Evolutionary conservation across 164 flowering plant genomes (phyloP).

Genomic region (Chimonanthus praecox): DNA sequence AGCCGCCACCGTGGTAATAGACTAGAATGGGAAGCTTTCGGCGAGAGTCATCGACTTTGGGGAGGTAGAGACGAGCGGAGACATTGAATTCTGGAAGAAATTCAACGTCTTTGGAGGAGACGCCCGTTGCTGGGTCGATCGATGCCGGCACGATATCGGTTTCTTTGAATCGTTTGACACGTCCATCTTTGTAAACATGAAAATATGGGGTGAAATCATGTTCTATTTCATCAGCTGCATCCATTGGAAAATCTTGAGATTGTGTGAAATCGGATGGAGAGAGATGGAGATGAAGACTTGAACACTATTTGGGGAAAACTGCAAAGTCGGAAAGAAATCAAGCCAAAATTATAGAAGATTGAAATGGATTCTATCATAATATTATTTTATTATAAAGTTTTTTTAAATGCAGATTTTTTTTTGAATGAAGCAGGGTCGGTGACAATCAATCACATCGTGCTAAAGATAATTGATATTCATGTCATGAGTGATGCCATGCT

Average conservation of each 20-base stretch:
- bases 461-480: too few relatives aligned
- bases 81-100: constrained; percentile 31
- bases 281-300: too few relatives aligned
- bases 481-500: too few relatives aligned
- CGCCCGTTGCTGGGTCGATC: constrained; percentile 30
- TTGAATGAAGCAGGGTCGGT: too few relatives aligned
- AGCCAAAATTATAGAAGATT: too few relatives aligned
- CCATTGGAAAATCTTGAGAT: background rate
- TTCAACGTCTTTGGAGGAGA: constrained; percentile 40
- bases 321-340: too few relatives aligned
- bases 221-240: constrained; percentile 12
- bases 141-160: constrained; percentile 29
- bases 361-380: too few relatives aligned
- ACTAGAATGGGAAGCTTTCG: constrained; percentile 37
- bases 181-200: constrained; percentile 36
- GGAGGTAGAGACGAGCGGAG: constrained; percentile 45
- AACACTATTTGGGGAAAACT: too few relatives aligned
- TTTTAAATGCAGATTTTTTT: too few relatives aligned
- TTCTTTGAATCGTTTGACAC: constrained; percentile 30
- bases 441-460: too few relatives aligned
- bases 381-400: too few relatives aligned
- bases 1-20: constrained; percentile 21
- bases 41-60: constrained; percentile 5
- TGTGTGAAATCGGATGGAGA: background rate
- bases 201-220: constrained; percentile 36